phyloP scores from a whole-genome alignment of 345 rosid species.

The Leavenworthia alabamica region DNA sequence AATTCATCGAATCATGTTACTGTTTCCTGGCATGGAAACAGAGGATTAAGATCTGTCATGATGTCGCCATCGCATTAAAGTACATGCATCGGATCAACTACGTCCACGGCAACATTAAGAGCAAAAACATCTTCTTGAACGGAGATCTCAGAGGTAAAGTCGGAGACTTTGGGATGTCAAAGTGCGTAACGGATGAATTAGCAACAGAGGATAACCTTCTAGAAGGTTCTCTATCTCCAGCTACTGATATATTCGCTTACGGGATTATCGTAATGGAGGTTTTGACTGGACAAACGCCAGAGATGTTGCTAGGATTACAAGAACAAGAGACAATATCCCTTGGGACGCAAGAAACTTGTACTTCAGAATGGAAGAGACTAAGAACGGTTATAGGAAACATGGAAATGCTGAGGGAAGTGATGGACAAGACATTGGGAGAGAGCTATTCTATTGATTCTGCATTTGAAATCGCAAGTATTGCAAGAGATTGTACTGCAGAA shows the following conservation, averaged over 20 bases:
- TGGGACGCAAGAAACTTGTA: conserved; percentile 4
- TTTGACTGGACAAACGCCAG: conserved; percentile 57
- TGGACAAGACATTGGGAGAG: conserved; percentile 71
- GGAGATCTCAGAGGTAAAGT: conserved; percentile 85
- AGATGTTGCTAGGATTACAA: conserved; percentile 33
- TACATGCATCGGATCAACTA: conserved; percentile 81
- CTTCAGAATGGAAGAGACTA: conserved; percentile 25
- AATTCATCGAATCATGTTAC: conserved; percentile 81
- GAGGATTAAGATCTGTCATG: conserved; percentile 78
- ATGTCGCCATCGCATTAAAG: conserved; percentile 76
- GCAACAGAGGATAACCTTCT: conserved; percentile 39
- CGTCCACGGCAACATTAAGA: conserved; percentile 60
- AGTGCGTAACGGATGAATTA: conserved; percentile 34
- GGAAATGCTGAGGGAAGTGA: conserved; percentile 57
- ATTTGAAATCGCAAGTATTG: conserved; percentile 55
- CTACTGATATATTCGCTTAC: conserved; percentile 59
- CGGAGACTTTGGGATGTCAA: conserved; percentile 72
- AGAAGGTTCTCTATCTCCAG: conserved; percentile 43
- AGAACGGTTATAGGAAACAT: conserved; percentile 35
- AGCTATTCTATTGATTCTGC: conserved; percentile 65
- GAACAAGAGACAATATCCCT: background rate
- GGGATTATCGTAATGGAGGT: conserved; percentile 73
- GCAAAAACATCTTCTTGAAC: conserved; percentile 69
- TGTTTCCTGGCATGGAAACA: conserved; percentile 88
- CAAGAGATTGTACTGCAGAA: conserved; percentile 60